Conservation (phyloP, 2,329 filamentous ascomycete species). For the Stachybotrys chlorohalonatus region DNA sequence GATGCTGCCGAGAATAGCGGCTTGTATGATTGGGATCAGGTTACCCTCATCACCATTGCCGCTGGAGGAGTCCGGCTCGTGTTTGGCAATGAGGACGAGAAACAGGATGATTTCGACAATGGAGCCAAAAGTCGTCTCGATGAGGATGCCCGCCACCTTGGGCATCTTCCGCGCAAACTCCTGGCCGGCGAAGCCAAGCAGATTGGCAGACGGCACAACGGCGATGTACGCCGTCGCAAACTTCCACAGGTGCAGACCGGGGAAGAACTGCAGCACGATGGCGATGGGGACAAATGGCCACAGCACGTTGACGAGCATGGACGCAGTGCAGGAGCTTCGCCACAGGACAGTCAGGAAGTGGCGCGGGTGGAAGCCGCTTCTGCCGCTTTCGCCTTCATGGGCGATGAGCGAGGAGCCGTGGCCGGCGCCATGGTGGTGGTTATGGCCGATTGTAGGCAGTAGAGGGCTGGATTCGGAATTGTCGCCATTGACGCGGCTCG, state of each 20-base stretch:
- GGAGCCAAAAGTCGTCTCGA: slow-evolving; percentile 47
- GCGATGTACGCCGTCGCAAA: slow-evolving; percentile 38
- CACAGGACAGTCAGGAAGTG: slow-evolving; percentile 33
- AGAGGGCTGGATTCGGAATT: slow-evolving; percentile 16
- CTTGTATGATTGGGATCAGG: slow-evolving; percentile 53
- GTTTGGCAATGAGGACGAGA: slow-evolving; percentile 46
- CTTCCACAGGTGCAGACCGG: slow-evolving; percentile 28
- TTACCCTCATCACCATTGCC: slow-evolving; percentile 22
- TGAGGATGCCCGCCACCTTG: slow-evolving; percentile 47
- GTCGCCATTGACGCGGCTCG: neutral
- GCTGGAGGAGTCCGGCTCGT: slow-evolving; percentile 6
- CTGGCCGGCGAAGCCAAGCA: slow-evolving; percentile 37
- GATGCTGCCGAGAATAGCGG: slow-evolving; percentile 61
- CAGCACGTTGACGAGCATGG: slow-evolving; percentile 35
- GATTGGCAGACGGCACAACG: slow-evolving; percentile 39
- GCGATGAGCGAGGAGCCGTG: slow-evolving; percentile 4
- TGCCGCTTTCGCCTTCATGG: slow-evolving; percentile 35
- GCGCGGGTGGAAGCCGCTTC: slow-evolving; percentile 30
- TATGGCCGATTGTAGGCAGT: slow-evolving; percentile 11
- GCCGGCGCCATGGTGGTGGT: slow-evolving; percentile 6
- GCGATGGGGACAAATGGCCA: slow-evolving; percentile 40
- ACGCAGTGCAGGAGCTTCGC: slow-evolving; percentile 32
- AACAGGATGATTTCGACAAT: slow-evolving; percentile 62
- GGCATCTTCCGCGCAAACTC: slow-evolving; percentile 58
- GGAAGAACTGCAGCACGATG: slow-evolving; percentile 28